Evolutionary conservation across 2,329 filamentous ascomycete species (phyloP).

Genomic region (Sporothrix inflata): DNA sequence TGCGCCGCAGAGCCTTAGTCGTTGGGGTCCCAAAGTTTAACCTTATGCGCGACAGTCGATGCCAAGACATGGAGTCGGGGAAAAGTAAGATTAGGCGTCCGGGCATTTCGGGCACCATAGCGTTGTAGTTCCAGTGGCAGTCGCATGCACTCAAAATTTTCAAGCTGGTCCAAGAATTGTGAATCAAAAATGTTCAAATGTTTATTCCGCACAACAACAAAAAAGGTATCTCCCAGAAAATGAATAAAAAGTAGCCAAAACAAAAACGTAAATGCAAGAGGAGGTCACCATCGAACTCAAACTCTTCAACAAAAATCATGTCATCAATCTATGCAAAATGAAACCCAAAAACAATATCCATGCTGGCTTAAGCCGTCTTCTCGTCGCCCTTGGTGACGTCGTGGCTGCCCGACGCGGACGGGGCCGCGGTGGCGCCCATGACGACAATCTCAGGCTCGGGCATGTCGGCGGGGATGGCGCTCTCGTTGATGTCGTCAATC

Average conservation of each 20-base stretch:
- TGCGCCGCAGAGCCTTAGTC: neutral
- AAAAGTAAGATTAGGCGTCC: neutral
- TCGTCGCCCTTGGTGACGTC: neutral
- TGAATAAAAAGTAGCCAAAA: neutral
- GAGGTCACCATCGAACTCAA: constrained; percentile 19
- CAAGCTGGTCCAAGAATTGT: neutral
- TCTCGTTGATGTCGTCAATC: constrained; percentile 66
- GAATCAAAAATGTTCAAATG: neutral
- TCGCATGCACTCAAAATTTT: neutral
- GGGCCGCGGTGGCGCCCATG: neutral
- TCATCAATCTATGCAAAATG: constrained; percentile 15
- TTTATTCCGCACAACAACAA: neutral
- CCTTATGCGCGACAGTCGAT: too few relatives aligned
- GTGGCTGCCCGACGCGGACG: constrained; percentile 3
- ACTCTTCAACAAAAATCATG: neutral
- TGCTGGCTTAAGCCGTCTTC: constrained; percentile 13
- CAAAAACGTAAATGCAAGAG: neutral
- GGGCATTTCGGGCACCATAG: too few relatives aligned
- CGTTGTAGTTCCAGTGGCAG: too few relatives aligned
- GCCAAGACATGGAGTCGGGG: neutral
- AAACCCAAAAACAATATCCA: too few relatives aligned
- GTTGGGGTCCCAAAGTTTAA: neutral
- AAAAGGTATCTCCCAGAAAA: constrained; percentile 19
- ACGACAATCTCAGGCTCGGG: constrained; percentile 25
- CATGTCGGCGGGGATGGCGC: constrained; percentile 27